Percentiles rank a stretch among this genome's conserved stretches.
phyloP scores from a whole-genome alignment of 2,329 filamentous ascomycete genomes.

The Sporothrix mexicana region DNA sequence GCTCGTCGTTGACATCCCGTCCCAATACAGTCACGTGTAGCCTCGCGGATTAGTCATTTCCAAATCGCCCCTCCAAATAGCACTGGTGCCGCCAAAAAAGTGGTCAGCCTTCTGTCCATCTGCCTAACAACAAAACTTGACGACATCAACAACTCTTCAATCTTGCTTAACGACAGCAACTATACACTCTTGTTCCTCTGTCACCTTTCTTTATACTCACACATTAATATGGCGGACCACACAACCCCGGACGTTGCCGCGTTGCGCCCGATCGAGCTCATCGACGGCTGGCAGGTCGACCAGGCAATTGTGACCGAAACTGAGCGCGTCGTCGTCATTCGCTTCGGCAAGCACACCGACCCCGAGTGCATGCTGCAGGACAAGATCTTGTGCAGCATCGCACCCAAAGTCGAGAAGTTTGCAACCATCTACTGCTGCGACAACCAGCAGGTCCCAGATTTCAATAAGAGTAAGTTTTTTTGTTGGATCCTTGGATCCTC shows the following conservation, averaged over 20 bases:
- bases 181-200: no score
- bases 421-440: constrained; percentile 93
- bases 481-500: no score
- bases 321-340: constrained; percentile 89
- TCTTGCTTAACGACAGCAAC: no score
- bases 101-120: no score
- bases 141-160: no score
- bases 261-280: constrained; percentile 52
- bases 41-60: no score
- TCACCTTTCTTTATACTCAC: no score
- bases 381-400: constrained; percentile 92
- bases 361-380: constrained; percentile 78
- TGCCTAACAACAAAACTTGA: no score
- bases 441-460: constrained; percentile 86
- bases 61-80: no score
- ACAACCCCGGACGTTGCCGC: constrained; percentile 15
- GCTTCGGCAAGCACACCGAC: constrained; percentile 88
- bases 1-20: no score
- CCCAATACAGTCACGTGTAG: no score
- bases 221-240: neutral
- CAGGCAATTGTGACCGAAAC: constrained; percentile 90
- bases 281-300: constrained; percentile 96
- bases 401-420: constrained; percentile 92
- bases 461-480: constrained; percentile 65
- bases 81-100: no score